Evolutionary conservation across 139 green algal genomes (phyloP).

Genomic region (Chlamydomonas sp.): DNA sequence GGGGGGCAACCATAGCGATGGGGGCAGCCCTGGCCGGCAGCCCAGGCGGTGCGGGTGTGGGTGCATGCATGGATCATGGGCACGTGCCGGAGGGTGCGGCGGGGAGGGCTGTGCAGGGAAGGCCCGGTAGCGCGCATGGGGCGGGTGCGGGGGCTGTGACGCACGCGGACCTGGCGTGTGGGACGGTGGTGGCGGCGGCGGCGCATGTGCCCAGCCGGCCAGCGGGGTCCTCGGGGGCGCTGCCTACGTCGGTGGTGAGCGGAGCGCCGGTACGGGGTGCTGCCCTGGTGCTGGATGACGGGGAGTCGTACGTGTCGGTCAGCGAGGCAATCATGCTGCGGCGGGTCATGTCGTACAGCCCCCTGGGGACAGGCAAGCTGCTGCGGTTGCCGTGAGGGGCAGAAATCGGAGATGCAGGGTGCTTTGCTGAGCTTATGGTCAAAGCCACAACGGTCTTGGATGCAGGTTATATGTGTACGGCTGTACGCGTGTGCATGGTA

Average conservation of each 20-base stretch:
- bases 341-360: conserved; percentile 24
- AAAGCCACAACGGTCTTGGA: too few species aligned
- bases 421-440: too few species aligned
- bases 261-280: not conserved
- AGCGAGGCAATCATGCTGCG: conserved; percentile 29
- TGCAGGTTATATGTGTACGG: too few species aligned
- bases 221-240: not conserved
- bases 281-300: conserved; percentile 8
- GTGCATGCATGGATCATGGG: not conserved
- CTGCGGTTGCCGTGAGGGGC: conserved; percentile 8
- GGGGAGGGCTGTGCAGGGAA: not conserved
- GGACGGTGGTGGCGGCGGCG: conserved; percentile 26
- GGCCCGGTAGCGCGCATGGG: not conserved
- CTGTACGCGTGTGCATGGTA: too few species aligned
- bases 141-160: not conserved
- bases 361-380: conserved; percentile 12
- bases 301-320: not conserved
- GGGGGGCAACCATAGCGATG: not conserved
- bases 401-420: not conserved
- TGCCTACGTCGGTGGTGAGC: conserved; percentile 13
- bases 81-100: not conserved
- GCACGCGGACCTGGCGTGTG: not conserved
- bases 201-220: conserved; percentile 26
- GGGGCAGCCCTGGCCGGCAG: not conserved
- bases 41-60: not conserved